Conservation (phyloP, 2,329 filamentous ascomycete genomes). For the Colletotrichum magnum region DNA sequence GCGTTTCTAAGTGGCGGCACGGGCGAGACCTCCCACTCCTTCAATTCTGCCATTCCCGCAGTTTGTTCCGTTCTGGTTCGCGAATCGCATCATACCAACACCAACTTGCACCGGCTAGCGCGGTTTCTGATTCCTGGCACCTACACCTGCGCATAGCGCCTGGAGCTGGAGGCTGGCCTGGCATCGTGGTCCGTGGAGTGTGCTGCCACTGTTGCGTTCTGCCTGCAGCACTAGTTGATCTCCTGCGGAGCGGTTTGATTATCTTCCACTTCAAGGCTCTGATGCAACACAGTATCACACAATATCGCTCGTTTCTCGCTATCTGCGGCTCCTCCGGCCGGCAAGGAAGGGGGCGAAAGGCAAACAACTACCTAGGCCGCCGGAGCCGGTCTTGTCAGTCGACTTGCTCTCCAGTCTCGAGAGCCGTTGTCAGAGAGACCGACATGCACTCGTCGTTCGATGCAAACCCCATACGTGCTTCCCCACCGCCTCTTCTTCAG, state of each 20-base stretch:
- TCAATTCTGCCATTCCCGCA: slow-evolving; percentile 7
- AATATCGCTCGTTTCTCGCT: slow-evolving; percentile 1
- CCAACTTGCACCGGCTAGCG: neutral
- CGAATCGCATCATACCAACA: slow-evolving; percentile 24
- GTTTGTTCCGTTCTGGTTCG: slow-evolving; percentile 13
- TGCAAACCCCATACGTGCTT: slow-evolving; percentile 22
- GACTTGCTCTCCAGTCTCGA: neutral
- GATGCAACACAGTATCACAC: slow-evolving; percentile 10
- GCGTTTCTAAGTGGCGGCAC: slow-evolving; percentile 25
- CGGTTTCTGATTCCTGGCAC: neutral
- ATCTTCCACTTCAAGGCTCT: too few relatives aligned
- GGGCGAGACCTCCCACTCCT: slow-evolving; percentile 7
- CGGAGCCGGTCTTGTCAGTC: slow-evolving; percentile 17
- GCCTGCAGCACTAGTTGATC: too few relatives aligned
- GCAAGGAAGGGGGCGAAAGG: slow-evolving; percentile 2
- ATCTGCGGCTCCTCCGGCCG: slow-evolving; percentile 9
- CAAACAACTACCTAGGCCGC: slow-evolving; percentile 1
- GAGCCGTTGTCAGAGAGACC: slow-evolving; percentile 27
- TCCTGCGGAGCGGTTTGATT: too few relatives aligned
- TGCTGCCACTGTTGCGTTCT: too few relatives aligned
- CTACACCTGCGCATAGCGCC: neutral
- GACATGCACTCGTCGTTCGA: slow-evolving; percentile 16
- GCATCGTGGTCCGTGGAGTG: neutral
- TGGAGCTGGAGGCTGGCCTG: neutral
- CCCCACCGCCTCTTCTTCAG: slow-evolving; percentile 31